Conservation (phyloP, 176 grass and related monocot species). For the Aegilops sharonensis region DNA sequence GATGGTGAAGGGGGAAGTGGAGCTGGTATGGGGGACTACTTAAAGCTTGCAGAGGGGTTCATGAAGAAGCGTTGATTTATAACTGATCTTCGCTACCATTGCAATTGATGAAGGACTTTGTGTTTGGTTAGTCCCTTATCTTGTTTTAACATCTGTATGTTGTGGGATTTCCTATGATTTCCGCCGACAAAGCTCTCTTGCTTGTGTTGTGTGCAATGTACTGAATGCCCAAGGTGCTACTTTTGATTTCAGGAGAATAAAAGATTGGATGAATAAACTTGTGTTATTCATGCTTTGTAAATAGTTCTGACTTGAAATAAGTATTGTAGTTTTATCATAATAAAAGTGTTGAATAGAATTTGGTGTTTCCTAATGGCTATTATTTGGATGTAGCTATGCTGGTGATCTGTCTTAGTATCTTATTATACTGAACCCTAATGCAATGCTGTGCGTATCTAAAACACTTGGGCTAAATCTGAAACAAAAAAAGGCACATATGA, state of each 20-base stretch:
- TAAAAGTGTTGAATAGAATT: neutral
- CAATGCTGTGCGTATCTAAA: neutral
- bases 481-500: neutral
- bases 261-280: slow-evolving; percentile 11
- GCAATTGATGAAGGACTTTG: neutral
- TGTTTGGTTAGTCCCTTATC: slow-evolving; percentile 41
- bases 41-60: slow-evolving; percentile 83
- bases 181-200: neutral
- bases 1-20: slow-evolving; percentile 46
- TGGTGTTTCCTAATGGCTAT: neutral
- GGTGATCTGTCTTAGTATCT: neutral
- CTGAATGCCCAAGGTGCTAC: neutral
- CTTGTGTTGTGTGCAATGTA: slow-evolving; percentile 7
- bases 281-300: neutral
- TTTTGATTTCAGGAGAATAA: slow-evolving; percentile 7
- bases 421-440: neutral
- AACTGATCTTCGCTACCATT: neutral
- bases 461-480: neutral
- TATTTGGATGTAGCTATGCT: neutral
- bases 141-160: neutral
- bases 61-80: slow-evolving; percentile 69
- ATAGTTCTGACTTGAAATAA: slow-evolving; percentile 5
- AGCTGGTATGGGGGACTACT: slow-evolving; percentile 50
- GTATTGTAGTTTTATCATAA: neutral
- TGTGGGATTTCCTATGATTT: neutral